Percentiles rank a stretch among this genome's conserved stretches.
These are phyloP conservation scores for Diversispora epigaea DNA, from an alignment of 192 early-diverging fungal species.

Conservation along the genomic window DNA sequence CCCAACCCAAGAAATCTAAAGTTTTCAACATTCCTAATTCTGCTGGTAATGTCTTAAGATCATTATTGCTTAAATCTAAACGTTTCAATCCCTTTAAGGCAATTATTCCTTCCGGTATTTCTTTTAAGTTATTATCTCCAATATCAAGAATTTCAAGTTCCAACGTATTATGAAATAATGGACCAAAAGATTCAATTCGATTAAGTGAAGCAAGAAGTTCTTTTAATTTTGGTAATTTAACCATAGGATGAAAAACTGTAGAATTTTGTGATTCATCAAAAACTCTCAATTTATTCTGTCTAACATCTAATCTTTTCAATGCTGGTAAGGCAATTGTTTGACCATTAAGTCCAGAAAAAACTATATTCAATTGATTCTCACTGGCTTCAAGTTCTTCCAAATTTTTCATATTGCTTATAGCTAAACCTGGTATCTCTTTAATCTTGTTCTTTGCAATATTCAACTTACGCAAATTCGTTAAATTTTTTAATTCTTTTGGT, in stretches of 20 bases:
- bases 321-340: conserved; percentile 5
- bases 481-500: conserved; percentile 40
- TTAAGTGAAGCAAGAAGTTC: conserved; percentile 49
- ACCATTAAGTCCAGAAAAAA: conserved; percentile 37
- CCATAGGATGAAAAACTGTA: conserved; percentile 33
- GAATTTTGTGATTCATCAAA: conserved; percentile 31
- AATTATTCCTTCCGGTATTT: conserved; percentile 44
- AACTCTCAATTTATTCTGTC: conserved; percentile 36
- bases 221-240: conserved; percentile 43
- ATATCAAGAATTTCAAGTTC: conserved; percentile 47
- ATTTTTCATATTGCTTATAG: conserved; percentile 43
- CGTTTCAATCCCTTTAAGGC: conserved; percentile 41
- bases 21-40: conserved; percentile 47
- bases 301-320: conserved; percentile 32
- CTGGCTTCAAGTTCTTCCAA: conserved; percentile 45
- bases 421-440: conserved; percentile 34
- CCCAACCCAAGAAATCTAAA: conserved; percentile 48
- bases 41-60: conserved; percentile 41
- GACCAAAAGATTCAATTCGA: conserved; percentile 35
- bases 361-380: conserved; percentile 38
- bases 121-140: conserved; percentile 43
- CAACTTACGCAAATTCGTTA: conserved; percentile 42
- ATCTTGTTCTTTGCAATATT: conserved; percentile 47
- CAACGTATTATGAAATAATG: conserved; percentile 35
- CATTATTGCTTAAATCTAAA: conserved; percentile 53